These are phyloP conservation scores for Brassica balearica DNA, from an alignment of 441 rosid species.

Conservation along the genomic window DNA sequence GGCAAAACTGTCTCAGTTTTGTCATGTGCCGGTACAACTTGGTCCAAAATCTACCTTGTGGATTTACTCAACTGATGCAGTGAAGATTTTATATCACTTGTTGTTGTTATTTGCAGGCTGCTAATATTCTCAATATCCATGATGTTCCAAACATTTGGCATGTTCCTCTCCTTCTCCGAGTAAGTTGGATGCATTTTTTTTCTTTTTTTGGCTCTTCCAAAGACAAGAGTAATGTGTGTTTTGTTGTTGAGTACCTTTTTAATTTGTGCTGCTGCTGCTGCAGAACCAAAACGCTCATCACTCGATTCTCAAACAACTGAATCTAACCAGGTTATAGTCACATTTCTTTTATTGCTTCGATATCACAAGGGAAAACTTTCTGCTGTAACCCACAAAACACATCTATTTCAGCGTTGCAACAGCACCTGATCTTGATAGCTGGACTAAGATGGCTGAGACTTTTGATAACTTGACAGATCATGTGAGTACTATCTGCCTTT, in stretches of 20 bases:
- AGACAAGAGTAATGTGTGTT: conserved; percentile 25
- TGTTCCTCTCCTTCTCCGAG: conserved; percentile 72
- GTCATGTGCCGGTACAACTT: conserved; percentile 72
- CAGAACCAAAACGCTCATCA: conserved; percentile 78
- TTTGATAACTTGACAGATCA: conserved; percentile 57
- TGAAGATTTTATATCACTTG: conserved; percentile 35
- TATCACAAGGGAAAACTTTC: conserved; percentile 28
- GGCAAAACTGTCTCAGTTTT: conserved; percentile 78
- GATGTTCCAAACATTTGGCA: conserved; percentile 90
- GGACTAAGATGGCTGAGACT: conserved; percentile 79
- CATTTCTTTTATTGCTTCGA: conserved; percentile 20
- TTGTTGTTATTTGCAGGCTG: conserved; percentile 49
- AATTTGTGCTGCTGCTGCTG: conserved; percentile 30
- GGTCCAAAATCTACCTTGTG: conserved; percentile 24
- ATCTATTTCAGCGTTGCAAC: conserved; percentile 63
- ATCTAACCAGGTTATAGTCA: conserved; percentile 58
- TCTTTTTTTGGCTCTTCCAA: conserved; percentile 38
- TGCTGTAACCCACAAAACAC: conserved; percentile 35
- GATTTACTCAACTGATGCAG: conserved; percentile 12
- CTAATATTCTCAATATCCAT: conserved; percentile 72
- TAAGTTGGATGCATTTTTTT: conserved; percentile 44
- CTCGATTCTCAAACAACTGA: conserved; percentile 66
- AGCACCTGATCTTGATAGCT: conserved; percentile 59
- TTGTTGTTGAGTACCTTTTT: conserved; percentile 27
- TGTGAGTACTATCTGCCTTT: conserved; percentile 45